Evolutionary conservation across 2,329 filamentous ascomycete species (phyloP), one percentile per base, ranked within the genome.

Genomic region (Rosellinia necatrix): DNA sequence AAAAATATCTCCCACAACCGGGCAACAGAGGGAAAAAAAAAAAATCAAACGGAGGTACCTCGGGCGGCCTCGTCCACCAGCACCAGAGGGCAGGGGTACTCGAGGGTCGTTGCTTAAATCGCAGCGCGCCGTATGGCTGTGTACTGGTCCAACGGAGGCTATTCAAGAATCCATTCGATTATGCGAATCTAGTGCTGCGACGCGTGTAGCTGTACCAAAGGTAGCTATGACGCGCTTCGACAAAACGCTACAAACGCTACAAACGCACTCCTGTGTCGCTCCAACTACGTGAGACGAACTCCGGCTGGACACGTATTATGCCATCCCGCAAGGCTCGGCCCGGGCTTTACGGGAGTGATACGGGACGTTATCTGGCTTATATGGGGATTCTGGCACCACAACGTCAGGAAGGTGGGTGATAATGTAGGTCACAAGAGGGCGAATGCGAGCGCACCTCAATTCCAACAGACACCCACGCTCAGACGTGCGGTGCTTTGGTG

Each of bases 251-350:
- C n/a, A n/a, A 4, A 30, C 3, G 4, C 35, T 34, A n/a, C 53
- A 56, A 49, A 56, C 40, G 32, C 40, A 35, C 17, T 41, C n/a
- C n/a, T 8, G 25, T 38, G 30, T 24, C 19, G 24, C 17, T 15
- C 25, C 21, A 32, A 24, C 25, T 21, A 4, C 19, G 32, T 19
- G 15, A 52, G n/a, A 8, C 34, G 0, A 41, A 7, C 27, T 32
- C 2, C 3, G 2, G 9, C 3, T 27, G 34, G 6, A 38, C 50
- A 34, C 34, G 30, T 29, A 17, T 15, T 19, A 25, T 12, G 7
- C 27, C 12, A 13, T 4, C 27, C 2, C 21, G 25, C 15, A 29
- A n/a, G n/a, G 21, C 13, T 2, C 3, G n/a, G 9, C 5, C 27
- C n/a, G 6, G 5, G 13, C 21, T 13, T 22, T 6, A 12, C 8